Evolutionary conservation across 768 basidiomycete species (phyloP), one percentile per base, ranked within the genome.

Genomic region (Ramaria sp.): DNA sequence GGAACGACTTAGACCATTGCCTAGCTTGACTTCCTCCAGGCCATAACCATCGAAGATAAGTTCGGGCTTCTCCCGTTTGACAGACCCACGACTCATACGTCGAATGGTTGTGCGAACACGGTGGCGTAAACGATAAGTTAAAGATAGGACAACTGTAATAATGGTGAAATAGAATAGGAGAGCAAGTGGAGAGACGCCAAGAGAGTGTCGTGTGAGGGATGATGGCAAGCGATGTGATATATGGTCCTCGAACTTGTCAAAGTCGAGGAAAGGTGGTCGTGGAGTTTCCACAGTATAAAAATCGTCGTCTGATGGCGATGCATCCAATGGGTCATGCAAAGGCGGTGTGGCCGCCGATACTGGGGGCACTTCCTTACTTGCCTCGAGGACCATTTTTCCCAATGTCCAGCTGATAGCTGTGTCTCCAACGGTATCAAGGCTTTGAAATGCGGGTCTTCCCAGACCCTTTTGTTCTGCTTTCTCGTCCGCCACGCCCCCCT

Each of bases 351-450:
- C 61, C 52, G 73, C 73, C 16, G 66, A 60, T 41, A 74, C 68
- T 6, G 75, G 65, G 3, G 79, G 78, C 6, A 92, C 79, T 65
- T 88, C 88, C 59, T 87, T 88, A 71, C 89, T 92, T 25, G 96
- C 96, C 69, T 98, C 95, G 25, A 97, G 77, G 0, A 98, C 95
- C 94, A 98, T 98, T 68, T 97, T 98, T 25, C 96, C 96, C 32
- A 98, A 75, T 3, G 96, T 97, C 96, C 96, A 99, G 62, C 82
- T 91, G 62, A 99, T 91, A 42, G 93, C 91, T 37, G 95, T 90
- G 63, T 88, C 89, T 34, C 82, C 85, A 28, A 99, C 86, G n/a
- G 82, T 79, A 65, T 97, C 91, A 69, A 94, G 72, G 38, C 85
- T 89, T 68, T 97, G 96, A 70, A 99, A 97, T n/a, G 78, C 72